phyloP scores from a whole-genome alignment of 2,329 filamentous ascomycete species.

The Gnomoniopsis sp. region DNA sequence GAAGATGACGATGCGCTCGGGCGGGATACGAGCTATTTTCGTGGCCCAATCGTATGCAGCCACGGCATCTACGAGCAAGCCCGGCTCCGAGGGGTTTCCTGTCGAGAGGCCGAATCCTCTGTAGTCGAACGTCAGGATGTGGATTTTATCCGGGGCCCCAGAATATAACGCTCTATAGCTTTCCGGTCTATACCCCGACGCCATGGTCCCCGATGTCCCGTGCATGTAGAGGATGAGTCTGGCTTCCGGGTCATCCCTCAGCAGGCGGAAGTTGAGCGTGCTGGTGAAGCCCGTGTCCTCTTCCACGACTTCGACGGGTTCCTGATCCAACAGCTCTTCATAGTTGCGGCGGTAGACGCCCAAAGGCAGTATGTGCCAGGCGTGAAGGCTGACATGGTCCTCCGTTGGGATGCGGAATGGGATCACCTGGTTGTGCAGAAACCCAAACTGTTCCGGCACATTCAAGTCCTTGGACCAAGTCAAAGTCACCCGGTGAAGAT shows the following conservation, averaged over 20 bases:
- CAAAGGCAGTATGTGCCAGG: constrained; percentile 74
- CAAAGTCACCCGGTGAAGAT: constrained; percentile 50
- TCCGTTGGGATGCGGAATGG: constrained; percentile 64
- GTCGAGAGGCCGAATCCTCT: constrained; percentile 55
- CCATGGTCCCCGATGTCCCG: constrained; percentile 54
- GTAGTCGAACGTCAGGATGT: constrained; percentile 59
- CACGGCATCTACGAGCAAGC: constrained; percentile 51
- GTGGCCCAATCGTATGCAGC: constrained; percentile 52
- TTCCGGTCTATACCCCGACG: constrained; percentile 49
- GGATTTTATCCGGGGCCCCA: constrained; percentile 46
- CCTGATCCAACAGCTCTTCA: constrained; percentile 37
- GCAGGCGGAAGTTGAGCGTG: constrained; percentile 36
- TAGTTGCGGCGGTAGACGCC: constrained; percentile 62
- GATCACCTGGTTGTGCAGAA: constrained; percentile 68
- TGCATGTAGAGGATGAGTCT: constrained; percentile 49
- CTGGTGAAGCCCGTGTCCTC: constrained; percentile 30
- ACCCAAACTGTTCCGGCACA: constrained; percentile 66
- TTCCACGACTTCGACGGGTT: constrained; percentile 24
- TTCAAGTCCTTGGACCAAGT: constrained; percentile 61
- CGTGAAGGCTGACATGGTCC: constrained; percentile 66
- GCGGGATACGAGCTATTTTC: constrained; percentile 46
- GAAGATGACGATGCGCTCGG: constrained; percentile 55
- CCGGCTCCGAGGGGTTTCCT: constrained; percentile 52
- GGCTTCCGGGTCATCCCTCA: constrained; percentile 42
- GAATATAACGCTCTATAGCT: constrained; percentile 56